Conservation (phyloP, 768 basidiomycete genomes). For the Macrocybe gigantea region DNA sequence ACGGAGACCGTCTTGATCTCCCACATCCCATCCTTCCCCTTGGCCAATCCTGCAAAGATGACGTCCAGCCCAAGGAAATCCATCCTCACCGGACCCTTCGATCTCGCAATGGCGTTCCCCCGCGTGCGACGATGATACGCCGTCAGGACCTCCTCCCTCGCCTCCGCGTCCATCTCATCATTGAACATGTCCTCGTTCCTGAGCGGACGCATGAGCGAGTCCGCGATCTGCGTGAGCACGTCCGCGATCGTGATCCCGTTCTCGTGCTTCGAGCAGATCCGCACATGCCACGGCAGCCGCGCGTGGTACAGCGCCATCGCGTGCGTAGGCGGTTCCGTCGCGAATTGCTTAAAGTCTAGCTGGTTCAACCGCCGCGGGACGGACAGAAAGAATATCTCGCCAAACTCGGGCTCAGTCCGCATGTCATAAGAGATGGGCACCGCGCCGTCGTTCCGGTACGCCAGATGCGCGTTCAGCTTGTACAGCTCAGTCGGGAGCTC, state of each 20-base stretch:
- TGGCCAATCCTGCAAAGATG: slow-evolving; percentile 27
- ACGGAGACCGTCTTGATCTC: slow-evolving; percentile 27
- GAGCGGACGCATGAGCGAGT: slow-evolving; percentile 30
- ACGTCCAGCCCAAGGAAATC: slow-evolving; percentile 44
- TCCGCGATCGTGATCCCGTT: slow-evolving; percentile 45
- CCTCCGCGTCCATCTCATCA: slow-evolving; percentile 32
- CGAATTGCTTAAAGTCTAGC: slow-evolving; percentile 22
- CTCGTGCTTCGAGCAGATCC: slow-evolving; percentile 31
- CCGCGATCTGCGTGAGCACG: slow-evolving; percentile 36
- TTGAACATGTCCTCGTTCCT: slow-evolving; percentile 40
- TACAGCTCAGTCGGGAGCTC: too few relatives aligned
- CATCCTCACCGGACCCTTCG: slow-evolving; percentile 36
- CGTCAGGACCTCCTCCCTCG: slow-evolving; percentile 31
- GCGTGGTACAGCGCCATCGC: slow-evolving; percentile 43
- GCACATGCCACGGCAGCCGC: slow-evolving; percentile 49
- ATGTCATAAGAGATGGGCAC: too few relatives aligned
- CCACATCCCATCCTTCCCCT: slow-evolving; percentile 21
- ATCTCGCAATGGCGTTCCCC: slow-evolving; percentile 19
- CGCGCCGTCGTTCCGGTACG: too few relatives aligned
- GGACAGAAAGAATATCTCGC: too few relatives aligned
- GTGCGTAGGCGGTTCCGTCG: slow-evolving; percentile 39
- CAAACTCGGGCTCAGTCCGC: too few relatives aligned
- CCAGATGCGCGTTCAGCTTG: too few relatives aligned
- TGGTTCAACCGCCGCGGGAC: too few relatives aligned
- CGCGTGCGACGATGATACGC: slow-evolving; percentile 35